Evolutionary conservation across 2,329 filamentous ascomycete species (phyloP), one percentile per base, ranked within the genome.

Genomic region (Fusarium stilboides): DNA sequence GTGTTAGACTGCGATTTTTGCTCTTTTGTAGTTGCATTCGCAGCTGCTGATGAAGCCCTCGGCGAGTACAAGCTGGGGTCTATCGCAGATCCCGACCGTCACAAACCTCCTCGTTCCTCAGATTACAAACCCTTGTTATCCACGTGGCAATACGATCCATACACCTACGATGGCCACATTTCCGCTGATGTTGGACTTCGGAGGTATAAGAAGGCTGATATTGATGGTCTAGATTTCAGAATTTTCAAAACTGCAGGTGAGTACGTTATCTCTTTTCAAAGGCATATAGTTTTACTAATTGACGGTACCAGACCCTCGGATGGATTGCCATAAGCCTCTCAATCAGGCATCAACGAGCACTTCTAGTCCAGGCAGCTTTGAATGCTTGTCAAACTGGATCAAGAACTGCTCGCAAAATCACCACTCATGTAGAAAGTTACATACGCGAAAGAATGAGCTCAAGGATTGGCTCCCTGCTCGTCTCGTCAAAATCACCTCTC

Each of bases 391-490:
- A 1, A 12, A 26, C 6, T 60, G 57, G 52, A 58, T 58, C n/a
- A 19, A 42, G 8, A 19, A 5, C 2, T 60, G 57, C 10, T 57
- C 36, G 4, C 20, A 31, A 1, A 49, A 49, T 8, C 57, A 60
- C 7, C 3, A 0, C 1, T 58, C 15, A 4, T 60, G 57, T 28
- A 9, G 42, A n/a, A 60, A 42, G 1, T 43, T 60, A 20, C 52
- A 60, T 13, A 20, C 7, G 2, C 52, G 57, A 14, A 12, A 2
- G 2, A n/a, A 10, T 6, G 19, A 36, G 15, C 13, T 24, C 8
- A 28, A 14, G 0, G 7, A 58, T 1, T 60, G 52, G 42, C 42
- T 60, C 12, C 57, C 57, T 19, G 57, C 52, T 13, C 36, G 52
- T 6, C 42, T 60, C 12, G 15, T 60, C 15, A 57, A 42, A 28